Evolutionary conservation across 257 asterid genomes (phyloP).

Genomic region (Scutellaria galericulata): DNA sequence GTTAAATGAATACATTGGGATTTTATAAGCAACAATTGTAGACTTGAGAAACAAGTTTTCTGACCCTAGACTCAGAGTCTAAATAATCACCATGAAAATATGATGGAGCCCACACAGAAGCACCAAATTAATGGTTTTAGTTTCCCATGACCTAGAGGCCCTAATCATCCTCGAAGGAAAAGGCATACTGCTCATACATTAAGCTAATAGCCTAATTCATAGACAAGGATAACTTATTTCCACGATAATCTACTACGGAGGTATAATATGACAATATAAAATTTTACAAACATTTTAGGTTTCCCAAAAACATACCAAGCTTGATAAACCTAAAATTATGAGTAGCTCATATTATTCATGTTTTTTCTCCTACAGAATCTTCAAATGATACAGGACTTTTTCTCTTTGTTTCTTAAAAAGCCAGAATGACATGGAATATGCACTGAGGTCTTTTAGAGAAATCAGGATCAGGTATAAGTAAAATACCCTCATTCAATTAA

Average conservation of each 20-base stretch:
- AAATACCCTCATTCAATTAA: too few species aligned
- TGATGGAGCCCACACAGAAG: not conserved
- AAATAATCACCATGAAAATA: not conserved
- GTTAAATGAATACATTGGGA: slow-evolving; percentile 19
- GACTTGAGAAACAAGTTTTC: not conserved
- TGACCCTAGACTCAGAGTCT: not conserved
- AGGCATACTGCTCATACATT: not conserved
- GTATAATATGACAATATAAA: not conserved
- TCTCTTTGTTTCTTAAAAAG: not conserved
- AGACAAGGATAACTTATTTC: not conserved
- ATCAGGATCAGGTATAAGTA: too few species aligned
- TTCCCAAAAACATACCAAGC: not conserved
- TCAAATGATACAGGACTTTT: not conserved
- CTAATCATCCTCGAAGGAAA: not conserved
- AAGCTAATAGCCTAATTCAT: not conserved
- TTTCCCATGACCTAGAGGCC: not conserved
- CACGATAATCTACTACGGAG: not conserved
- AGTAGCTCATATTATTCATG: not conserved
- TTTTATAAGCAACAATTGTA: slow-evolving; percentile 12
- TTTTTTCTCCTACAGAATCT: not conserved
- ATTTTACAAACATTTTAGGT: not conserved
- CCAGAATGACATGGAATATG: not conserved
- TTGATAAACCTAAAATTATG: not conserved
- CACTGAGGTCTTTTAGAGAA: not conserved
- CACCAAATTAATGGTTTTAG: not conserved